phyloP scores from a whole-genome alignment of 176 grass and related monocot genomes.

The Aegilops tauschii region DNA sequence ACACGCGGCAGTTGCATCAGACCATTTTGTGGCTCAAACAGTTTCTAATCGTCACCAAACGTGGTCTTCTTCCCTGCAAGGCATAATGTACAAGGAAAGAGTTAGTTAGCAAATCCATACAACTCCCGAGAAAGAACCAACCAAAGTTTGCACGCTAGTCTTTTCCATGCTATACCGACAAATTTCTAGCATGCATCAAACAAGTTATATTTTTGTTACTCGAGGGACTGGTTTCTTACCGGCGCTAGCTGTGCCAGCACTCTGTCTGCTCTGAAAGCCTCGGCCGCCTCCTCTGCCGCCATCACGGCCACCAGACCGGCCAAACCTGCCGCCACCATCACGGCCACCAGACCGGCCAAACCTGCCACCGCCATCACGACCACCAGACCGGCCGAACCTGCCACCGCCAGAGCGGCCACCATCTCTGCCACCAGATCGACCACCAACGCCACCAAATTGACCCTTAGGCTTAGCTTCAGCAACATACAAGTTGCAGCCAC shows the following conservation, averaged over 20 bases:
- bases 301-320: not conserved
- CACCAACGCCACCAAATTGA: conserved; percentile 21
- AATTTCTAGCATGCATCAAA: not conserved
- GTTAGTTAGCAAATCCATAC: not conserved
- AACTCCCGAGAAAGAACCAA: not conserved
- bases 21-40: not conserved
- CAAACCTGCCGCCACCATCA: not conserved
- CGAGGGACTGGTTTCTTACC: conserved; percentile 19
- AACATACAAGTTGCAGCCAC: conserved; percentile 42
- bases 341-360: too few species aligned
- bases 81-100: not conserved
- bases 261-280: conserved; percentile 41
- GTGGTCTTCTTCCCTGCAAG: conserved; percentile 74
- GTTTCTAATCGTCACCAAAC: conserved; percentile 46
- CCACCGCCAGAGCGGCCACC: conserved; percentile 18
- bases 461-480: conserved; percentile 62
- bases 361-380: not conserved
- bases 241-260: conserved; percentile 50
- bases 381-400: conserved; percentile 32
- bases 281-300: conserved; percentile 28
- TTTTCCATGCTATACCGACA: not conserved
- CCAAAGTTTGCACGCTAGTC: not conserved
- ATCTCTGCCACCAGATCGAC: conserved; percentile 22
- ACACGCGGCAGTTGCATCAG: not conserved
- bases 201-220: not conserved